Percentiles rank a stretch among this genome's conserved stretches.
Conservation (phyloP, 1,139 yeast species). For the Diutina mesorugosa region DNA sequence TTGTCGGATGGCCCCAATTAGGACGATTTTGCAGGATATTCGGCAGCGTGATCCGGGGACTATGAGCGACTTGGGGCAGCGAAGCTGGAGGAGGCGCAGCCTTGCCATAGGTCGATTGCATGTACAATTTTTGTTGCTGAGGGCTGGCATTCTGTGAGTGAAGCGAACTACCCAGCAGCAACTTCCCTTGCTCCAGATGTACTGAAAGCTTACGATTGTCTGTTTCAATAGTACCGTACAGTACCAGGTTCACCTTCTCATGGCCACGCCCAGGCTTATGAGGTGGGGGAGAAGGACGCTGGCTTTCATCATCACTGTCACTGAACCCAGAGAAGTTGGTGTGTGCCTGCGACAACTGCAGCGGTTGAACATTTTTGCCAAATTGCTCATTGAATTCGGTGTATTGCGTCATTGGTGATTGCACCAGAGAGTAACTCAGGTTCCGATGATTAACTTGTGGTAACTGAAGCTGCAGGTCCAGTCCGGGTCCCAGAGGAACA, state of each 20-base stretch:
- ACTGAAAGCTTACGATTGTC: background rate
- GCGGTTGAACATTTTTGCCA: slow-evolving; percentile 11
- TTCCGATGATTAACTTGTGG: slow-evolving; percentile 13
- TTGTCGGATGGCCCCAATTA: background rate
- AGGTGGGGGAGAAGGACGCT: slow-evolving; percentile 16
- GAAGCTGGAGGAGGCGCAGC: background rate
- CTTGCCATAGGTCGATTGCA: background rate
- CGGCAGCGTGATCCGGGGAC: slow-evolving; percentile 25
- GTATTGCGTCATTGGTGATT: slow-evolving; percentile 41
- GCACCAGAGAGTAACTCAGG: slow-evolving; percentile 28
- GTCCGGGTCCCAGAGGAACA: slow-evolving; percentile 11
- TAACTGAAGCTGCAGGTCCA: slow-evolving; percentile 2
- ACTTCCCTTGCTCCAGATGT: background rate
- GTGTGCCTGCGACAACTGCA: slow-evolving; percentile 2
- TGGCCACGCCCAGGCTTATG: slow-evolving; percentile 7
- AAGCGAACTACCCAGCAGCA: background rate
- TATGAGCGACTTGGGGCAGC: slow-evolving; percentile 7
- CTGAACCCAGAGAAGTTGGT: slow-evolving; percentile 5
- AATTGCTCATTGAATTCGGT: slow-evolving; percentile 39
- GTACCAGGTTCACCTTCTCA: slow-evolving; percentile 8
- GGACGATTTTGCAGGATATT: slow-evolving; percentile 19
- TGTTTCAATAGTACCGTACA: background rate
- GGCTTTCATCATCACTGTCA: slow-evolving; percentile 9
- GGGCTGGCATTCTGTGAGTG: background rate
- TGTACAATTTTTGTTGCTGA: background rate